Evolutionary conservation across 208 protist species (phyloP), one percentile per base, ranked within the genome.

Genomic region (Trypanosoma theileri): DNA sequence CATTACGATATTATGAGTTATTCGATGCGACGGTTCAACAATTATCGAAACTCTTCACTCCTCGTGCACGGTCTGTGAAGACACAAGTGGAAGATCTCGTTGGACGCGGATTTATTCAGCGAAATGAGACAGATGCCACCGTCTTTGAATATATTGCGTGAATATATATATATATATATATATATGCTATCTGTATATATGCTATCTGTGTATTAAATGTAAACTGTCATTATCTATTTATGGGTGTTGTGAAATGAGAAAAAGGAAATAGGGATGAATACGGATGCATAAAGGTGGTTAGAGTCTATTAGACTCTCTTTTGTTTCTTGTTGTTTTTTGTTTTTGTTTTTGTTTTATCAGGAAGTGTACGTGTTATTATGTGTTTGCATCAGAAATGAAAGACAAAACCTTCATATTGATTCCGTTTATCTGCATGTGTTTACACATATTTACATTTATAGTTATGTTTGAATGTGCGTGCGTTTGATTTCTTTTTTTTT

Each of bases 21-120:
- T 26, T 88, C 16, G 73, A 80, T 21, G 50, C 69, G 9, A 82
- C 85, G 16, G 70, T 66, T 13, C 61, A 80, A 71, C 85, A 92
- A 70, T 73, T 94, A 0, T 71, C 80, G 13, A 54, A 65, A 0
- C 74, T 83, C 21, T 94, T 94, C 60, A 14, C 71, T 31, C 84
- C 89, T 8, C 70, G 72, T 26, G 45, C 66, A 31, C 67, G 80
- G 8, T 62, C 81, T 40, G 53, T 94, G 19, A 94, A 94, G 74
- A 64, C 64, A 50, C 77, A 79, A 45, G 62, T 92, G 51, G 81
- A 92, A 55, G 82, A 83, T 26, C 80, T 94, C 31, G 76, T 94
- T 35, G 77, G 79, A 44, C 80, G 84, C 24, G 85, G 80, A 21
- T 92, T 87, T 62, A 52, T 94, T n/a, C 65, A 52, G 53, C 75